Evolutionary conservation across 805 yeast species (phyloP).

Genomic region (Myxozyma kluyveri): DNA sequence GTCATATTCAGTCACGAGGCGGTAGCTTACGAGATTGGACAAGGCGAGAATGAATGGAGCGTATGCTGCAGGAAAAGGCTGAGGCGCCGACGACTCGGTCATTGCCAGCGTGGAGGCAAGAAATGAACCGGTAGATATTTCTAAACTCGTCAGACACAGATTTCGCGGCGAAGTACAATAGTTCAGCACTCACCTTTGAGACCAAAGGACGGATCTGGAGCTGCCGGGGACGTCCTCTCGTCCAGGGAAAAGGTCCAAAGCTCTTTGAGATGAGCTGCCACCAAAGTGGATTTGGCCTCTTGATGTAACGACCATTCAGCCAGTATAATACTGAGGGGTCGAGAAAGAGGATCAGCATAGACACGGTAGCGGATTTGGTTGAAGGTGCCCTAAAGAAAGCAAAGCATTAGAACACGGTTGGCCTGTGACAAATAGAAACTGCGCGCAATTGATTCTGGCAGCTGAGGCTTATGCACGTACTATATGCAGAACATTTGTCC

Average conservation of each 20-base stretch:
- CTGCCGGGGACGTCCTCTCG: conserved; percentile 14
- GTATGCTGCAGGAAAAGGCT: conserved; percentile 26
- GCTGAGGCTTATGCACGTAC: no score
- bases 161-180: not conserved
- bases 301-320: conserved; percentile 28
- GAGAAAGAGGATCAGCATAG: conserved; percentile 25
- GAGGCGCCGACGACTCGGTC: conserved; percentile 17
- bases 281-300: conserved; percentile 16
- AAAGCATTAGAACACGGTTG: no score
- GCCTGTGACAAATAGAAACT: conserved; percentile 29
- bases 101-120: conserved; percentile 25
- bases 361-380: conserved; percentile 27
- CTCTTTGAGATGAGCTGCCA: conserved; percentile 23
- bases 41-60: conserved; percentile 28
- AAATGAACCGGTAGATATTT: conserved; percentile 29
- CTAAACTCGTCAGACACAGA: conserved; percentile 1
- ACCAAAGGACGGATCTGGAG: conserved; percentile 23
- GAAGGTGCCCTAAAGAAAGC: conserved; percentile 27
- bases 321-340: conserved; percentile 21
- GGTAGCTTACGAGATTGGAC: conserved; percentile 18
- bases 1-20: conserved; percentile 20
- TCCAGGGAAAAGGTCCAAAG: conserved; percentile 28
- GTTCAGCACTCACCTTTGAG: conserved; percentile 20
- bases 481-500: no score
- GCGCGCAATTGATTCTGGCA: no score